phyloP scores from a whole-genome alignment of 78 protist species.

The Chrysochromulina parva region DNA sequence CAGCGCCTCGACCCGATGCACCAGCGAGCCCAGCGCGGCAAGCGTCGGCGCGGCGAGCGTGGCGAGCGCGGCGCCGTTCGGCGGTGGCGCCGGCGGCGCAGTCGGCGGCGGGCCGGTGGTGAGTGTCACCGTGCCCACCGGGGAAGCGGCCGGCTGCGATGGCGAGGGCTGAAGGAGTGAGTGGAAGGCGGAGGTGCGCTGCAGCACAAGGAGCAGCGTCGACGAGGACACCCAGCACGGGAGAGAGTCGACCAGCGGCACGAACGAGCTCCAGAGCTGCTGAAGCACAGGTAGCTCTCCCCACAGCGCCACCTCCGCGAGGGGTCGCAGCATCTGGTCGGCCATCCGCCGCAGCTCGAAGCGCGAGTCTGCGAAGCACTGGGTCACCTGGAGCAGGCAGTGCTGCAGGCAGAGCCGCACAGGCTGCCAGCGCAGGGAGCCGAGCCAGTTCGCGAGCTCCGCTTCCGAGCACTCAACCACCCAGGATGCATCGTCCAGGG shows the following conservation, averaged over 20 bases:
- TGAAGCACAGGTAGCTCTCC: not conserved
- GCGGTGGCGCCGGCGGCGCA: not conserved
- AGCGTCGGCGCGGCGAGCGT: not conserved
- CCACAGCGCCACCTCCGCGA: not conserved
- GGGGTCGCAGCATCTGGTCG: slow-evolving; percentile 11
- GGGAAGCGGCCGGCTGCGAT: not conserved
- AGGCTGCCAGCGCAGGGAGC: not conserved
- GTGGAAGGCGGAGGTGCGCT: not conserved
- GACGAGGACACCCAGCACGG: slow-evolving; percentile 22
- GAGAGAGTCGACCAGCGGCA: slow-evolving; percentile 1
- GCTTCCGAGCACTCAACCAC: too few species aligned
- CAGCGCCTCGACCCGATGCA: not conserved
- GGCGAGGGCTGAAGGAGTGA: not conserved
- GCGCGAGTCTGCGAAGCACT: slow-evolving; percentile 2
- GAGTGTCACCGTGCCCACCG: too few species aligned
- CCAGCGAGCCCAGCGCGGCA: not conserved
- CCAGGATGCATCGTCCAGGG: too few species aligned
- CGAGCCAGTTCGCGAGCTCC: too few species aligned
- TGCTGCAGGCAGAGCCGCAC: not conserved
- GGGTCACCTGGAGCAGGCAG: not conserved
- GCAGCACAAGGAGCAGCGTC: not conserved
- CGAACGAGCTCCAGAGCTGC: not conserved
- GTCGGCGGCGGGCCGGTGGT: not conserved
- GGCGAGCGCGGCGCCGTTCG: not conserved
- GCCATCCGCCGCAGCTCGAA: slow-evolving; percentile 22